Base-by-base conservation (phyloP, 2,329 filamentous ascomycete genomes). In the Talaromyces sp. region DNA sequence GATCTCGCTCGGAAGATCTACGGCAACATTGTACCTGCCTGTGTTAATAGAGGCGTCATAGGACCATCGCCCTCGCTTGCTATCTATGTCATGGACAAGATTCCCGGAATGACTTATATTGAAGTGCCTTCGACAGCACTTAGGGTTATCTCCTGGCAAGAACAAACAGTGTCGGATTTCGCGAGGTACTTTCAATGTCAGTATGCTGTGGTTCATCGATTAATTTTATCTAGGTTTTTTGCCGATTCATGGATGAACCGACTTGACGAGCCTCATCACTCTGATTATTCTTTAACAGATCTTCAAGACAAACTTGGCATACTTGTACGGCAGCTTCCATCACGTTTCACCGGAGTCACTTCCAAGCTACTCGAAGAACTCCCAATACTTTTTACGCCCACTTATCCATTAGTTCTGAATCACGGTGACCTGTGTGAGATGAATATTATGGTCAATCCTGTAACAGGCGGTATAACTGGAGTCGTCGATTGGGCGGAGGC, bases 401-500 rank as follows among this genome's bases (percentile, higher is more conserved):
- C 35, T 11, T 51, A 56, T 55, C 62, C 59, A 1, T 58, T 61
- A 9, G 59, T 58, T 51, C 46, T 64, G 21, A 59, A n/a, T 8
- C 61, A 61, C 17, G 56, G 37, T 39, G 62, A 64, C 46, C 55
- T 64, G 1, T 53, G 37, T 46, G 46, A 53, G 50, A 61, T 60
- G 48, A 63, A 61, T 57, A 45, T 61, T n/a, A 50, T 63, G 10
- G 53, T 61, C 35, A 40, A 63, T 46, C 48, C 53, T 17, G n/a
- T 35, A 35, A 57, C 25, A 11, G 61, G 61, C 4, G 37, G 40
- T 35, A 64, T 64, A 51, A 63, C 50, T 17, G 63, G 61, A 10
- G 56, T 64, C 22, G 31, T 64, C 25, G 61, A 63, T 50, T 64
- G 61, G 63, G 60, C 60, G n/a, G 63, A 64, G 40, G 41, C 61